Conservation (phyloP, 2,329 filamentous ascomycete genomes). For the Metarhizium brunneum region DNA sequence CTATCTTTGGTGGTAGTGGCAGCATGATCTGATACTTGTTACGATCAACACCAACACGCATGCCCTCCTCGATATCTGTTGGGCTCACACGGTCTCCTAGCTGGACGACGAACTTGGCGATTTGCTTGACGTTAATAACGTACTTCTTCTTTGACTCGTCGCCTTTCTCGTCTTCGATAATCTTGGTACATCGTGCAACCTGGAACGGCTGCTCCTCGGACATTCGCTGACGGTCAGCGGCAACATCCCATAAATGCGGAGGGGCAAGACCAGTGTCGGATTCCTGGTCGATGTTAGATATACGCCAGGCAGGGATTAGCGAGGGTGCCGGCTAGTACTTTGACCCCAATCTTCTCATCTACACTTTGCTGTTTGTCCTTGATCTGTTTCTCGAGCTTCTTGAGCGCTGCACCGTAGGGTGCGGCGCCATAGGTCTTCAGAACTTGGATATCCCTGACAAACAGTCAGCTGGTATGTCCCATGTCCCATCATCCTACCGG, state of each 20-base stretch:
- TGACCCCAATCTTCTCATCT: constrained; percentile 94
- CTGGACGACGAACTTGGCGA: constrained; percentile 98
- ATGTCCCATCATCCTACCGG: constrained; percentile 1
- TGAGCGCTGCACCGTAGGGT: constrained; percentile 85
- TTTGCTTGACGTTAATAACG: constrained; percentile 99
- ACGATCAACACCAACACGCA: constrained; percentile 95
- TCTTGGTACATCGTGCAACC: constrained; percentile 97
- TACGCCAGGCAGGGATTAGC: background rate
- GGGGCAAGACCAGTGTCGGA: constrained; percentile 97
- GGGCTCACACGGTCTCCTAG: constrained; percentile 93
- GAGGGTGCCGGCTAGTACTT: constrained; percentile 35
- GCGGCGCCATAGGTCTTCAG: constrained; percentile 98
- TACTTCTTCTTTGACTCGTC: constrained; percentile 98
- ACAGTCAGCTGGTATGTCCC: constrained; percentile 13
- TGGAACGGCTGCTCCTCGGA: constrained; percentile 95
- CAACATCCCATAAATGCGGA: constrained; percentile 97
- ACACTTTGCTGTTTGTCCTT: constrained; percentile 98
- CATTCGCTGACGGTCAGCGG: constrained; percentile 97
- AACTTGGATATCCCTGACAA: constrained; percentile 86
- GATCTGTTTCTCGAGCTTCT: constrained; percentile 98
- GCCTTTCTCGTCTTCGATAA: constrained; percentile 89
- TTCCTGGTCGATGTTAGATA: constrained; percentile 50
- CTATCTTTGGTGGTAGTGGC: constrained; percentile 94
- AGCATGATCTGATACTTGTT: constrained; percentile 99
- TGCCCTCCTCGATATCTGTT: constrained; percentile 98